phyloP scores from a whole-genome alignment of 2,329 filamentous ascomycete genomes.

The Xylariales sp. region DNA sequence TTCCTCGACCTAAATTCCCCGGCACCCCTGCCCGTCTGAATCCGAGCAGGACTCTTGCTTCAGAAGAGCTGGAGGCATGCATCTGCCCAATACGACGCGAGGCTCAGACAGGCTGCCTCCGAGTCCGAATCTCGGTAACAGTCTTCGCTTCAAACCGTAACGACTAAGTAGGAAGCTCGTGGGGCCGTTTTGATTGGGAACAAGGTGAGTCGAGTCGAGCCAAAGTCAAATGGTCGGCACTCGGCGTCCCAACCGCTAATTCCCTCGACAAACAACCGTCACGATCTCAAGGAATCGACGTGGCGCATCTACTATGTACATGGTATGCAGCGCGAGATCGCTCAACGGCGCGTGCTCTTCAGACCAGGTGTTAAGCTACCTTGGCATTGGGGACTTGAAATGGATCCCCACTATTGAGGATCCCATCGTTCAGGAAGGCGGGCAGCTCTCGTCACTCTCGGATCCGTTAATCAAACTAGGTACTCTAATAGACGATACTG shows the following conservation, averaged over 20 bases:
- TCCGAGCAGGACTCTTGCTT: constrained; percentile 10
- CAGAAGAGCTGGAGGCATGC: constrained; percentile 10
- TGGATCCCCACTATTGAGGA: too few species aligned
- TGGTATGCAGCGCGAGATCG: neutral
- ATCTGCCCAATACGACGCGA: constrained; percentile 13
- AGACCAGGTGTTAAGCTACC: neutral
- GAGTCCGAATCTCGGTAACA: constrained; percentile 7
- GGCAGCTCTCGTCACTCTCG: neutral
- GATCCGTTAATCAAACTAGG: constrained; percentile 5
- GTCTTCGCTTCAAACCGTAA: constrained; percentile 1
- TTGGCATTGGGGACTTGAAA: neutral
- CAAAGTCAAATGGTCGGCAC: too few species aligned
- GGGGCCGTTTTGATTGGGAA: constrained; percentile 4
- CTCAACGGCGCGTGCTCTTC: constrained; percentile 2
- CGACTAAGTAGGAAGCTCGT: constrained; percentile 9
- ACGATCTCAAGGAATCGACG: neutral
- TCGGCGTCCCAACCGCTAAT: neutral
- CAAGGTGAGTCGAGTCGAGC: neutral
- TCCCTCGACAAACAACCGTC: constrained; percentile 5
- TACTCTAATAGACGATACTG: neutral
- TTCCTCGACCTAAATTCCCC: constrained; percentile 19
- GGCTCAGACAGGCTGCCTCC: too few species aligned
- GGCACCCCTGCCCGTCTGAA: constrained; percentile 19
- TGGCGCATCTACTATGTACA: neutral
- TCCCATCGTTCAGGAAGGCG: constrained; percentile 9